Evolutionary conservation across 768 basidiomycete genomes (phyloP).

Genomic region (Chlorophyllum brunneum): DNA sequence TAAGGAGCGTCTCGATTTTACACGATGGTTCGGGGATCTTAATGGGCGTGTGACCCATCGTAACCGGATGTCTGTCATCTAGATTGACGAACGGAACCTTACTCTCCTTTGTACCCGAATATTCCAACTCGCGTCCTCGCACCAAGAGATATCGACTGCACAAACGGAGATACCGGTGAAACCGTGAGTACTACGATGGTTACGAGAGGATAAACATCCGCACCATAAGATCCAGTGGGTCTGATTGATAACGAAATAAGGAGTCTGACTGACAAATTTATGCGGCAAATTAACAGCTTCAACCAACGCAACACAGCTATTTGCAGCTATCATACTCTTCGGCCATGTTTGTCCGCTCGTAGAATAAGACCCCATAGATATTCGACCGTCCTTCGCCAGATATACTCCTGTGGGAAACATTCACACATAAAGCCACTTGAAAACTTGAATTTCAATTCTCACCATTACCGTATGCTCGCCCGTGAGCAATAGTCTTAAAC

Average conservation of each 20-base stretch:
- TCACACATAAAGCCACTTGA: slow-evolving; percentile 1
- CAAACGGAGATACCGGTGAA: neutral
- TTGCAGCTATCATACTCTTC: slow-evolving; percentile 45
- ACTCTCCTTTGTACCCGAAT: neutral
- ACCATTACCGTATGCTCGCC: slow-evolving; percentile 65
- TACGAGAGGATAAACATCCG: slow-evolving; percentile 15
- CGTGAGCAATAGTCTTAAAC: slow-evolving; percentile 52
- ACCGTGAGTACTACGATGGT: neutral
- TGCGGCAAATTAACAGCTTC: slow-evolving; percentile 62
- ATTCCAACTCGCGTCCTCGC: slow-evolving; percentile 23
- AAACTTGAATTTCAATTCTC: slow-evolving; percentile 11
- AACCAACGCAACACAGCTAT: slow-evolving; percentile 52
- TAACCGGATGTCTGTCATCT: slow-evolving; percentile 44
- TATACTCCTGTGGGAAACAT: slow-evolving; percentile 51
- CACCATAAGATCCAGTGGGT: slow-evolving; percentile 73
- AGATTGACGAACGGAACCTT: slow-evolving; percentile 40
- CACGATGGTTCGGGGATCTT: slow-evolving; percentile 56
- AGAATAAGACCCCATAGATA: slow-evolving; percentile 46
- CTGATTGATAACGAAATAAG: slow-evolving; percentile 57
- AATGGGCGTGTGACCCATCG: slow-evolving; percentile 33
- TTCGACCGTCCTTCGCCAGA: slow-evolving; percentile 52
- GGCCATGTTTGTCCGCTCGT: slow-evolving; percentile 37
- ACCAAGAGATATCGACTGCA: slow-evolving; percentile 62
- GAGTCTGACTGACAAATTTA: slow-evolving; percentile 48
- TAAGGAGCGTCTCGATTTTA: slow-evolving; percentile 47